Conservation (phyloP, 345 rosid species). For the Camelina laxa region DNA sequence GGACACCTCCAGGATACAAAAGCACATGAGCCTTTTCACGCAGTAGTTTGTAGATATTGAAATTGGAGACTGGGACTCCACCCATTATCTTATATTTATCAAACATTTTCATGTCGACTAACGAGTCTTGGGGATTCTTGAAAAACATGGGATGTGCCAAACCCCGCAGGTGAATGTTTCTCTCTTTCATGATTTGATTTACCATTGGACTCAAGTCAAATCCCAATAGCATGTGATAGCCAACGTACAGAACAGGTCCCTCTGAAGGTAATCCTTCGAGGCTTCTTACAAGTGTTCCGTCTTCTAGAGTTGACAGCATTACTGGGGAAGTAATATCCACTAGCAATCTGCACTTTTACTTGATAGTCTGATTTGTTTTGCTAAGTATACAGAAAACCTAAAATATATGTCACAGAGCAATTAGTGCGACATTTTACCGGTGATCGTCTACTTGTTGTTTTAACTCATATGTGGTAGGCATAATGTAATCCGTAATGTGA, state of each 20-base stretch:
- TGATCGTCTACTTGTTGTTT: constrained; percentile 44
- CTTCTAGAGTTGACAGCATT: constrained; percentile 70
- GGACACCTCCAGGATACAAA: constrained; percentile 84
- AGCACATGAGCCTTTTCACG: constrained; percentile 69
- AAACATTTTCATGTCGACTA: constrained; percentile 36
- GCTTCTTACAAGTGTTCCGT: constrained; percentile 68
- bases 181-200: constrained; percentile 49
- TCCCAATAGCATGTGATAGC: constrained; percentile 81
- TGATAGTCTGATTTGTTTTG: background rate
- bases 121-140: constrained; percentile 39
- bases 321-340: constrained; percentile 54
- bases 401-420: background rate
- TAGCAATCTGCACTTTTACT: constrained; percentile 46
- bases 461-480: constrained; percentile 56
- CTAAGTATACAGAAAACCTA: constrained; percentile 4
- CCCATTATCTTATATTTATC: constrained; percentile 64
- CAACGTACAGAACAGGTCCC: constrained; percentile 81
- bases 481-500: constrained; percentile 56
- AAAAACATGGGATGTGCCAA: constrained; percentile 70
- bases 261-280: constrained; percentile 77
- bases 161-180: constrained; percentile 66
- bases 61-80: constrained; percentile 68
- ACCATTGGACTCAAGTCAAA: constrained; percentile 58
- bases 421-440: constrained; percentile 30
- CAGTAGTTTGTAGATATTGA: constrained; percentile 61